Conservation (phyloP, 148 eudicot genomes). For the Amaranthus hypochondriacus region DNA sequence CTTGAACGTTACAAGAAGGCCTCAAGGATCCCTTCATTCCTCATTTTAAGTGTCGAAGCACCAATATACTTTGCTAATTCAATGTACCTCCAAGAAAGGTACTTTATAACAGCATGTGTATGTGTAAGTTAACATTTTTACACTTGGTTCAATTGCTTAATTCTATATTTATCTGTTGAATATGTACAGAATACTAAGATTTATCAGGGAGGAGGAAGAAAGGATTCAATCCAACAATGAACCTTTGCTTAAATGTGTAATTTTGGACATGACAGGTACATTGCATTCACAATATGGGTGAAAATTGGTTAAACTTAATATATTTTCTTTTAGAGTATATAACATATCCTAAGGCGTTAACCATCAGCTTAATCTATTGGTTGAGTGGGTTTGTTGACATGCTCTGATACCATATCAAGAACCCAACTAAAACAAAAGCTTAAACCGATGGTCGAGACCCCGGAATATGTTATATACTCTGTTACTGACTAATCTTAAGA, state of each 20-base stretch:
- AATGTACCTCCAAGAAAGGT: conserved; percentile 92
- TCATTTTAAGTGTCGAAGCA: conserved; percentile 75
- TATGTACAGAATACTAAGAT: conserved; percentile 62
- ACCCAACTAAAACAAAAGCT: no score
- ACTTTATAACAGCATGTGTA: background rate
- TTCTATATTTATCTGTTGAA: conserved; percentile 4
- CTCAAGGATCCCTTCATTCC: conserved; percentile 64
- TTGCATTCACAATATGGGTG: background rate
- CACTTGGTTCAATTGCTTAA: background rate
- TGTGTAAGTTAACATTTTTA: background rate
- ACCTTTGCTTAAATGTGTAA: conserved; percentile 45
- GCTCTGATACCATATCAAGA: no score
- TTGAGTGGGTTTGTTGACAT: no score
- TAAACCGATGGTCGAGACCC: no score
- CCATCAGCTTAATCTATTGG: no score
- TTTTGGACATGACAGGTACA: conserved; percentile 88
- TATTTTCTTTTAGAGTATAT: background rate
- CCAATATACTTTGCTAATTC: conserved; percentile 89
- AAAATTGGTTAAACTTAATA: background rate
- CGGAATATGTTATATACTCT: no score
- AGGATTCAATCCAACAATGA: conserved; percentile 37
- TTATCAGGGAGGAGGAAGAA: conserved; percentile 92
- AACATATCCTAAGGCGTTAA: background rate
- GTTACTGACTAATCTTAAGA: background rate
- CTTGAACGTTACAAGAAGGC: conserved; percentile 64